A percentile compares a stretch with the other conserved stretches of the same genome.
phyloP scores from a whole-genome alignment of 257 asterid species.

The Capsicum chinense region DNA sequence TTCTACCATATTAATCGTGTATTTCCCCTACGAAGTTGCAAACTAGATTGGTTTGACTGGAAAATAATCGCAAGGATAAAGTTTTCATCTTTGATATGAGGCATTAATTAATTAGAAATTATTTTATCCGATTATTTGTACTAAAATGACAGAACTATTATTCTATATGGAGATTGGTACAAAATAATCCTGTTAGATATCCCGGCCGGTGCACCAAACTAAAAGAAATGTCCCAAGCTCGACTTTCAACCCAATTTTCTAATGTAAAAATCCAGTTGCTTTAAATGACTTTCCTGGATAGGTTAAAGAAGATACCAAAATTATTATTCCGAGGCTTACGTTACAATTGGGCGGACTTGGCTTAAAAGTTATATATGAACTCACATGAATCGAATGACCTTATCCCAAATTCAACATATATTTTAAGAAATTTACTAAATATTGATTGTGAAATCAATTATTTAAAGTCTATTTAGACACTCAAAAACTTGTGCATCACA shows the following conservation, averaged over 20 bases:
- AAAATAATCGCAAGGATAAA: too few species aligned
- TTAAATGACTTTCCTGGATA: not conserved
- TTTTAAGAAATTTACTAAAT: not conserved
- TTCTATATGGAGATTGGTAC: too few species aligned
- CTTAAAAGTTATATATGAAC: not conserved
- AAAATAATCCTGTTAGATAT: too few species aligned
- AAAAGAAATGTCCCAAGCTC: not conserved
- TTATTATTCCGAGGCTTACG: not conserved
- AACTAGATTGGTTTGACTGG: not conserved
- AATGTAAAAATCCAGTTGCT: not conserved
- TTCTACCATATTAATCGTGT: not conserved
- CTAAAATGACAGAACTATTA: too few species aligned
- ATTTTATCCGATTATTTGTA: too few species aligned
- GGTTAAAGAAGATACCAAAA: not conserved
- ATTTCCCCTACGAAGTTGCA: not conserved
- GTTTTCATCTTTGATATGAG: too few species aligned
- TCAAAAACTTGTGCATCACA: not conserved
- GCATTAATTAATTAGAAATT: too few species aligned
- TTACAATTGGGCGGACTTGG: not conserved
- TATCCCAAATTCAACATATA: not conserved
- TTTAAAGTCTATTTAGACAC: not conserved
- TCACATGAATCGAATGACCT: not conserved
- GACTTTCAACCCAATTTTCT: not conserved
- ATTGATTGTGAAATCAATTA: not conserved
- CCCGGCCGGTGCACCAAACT: not conserved